Evolutionary conservation across 345 rosid genomes (phyloP), one percentile per base, ranked within the genome.

Genomic region (Pelargonium nanum): DNA sequence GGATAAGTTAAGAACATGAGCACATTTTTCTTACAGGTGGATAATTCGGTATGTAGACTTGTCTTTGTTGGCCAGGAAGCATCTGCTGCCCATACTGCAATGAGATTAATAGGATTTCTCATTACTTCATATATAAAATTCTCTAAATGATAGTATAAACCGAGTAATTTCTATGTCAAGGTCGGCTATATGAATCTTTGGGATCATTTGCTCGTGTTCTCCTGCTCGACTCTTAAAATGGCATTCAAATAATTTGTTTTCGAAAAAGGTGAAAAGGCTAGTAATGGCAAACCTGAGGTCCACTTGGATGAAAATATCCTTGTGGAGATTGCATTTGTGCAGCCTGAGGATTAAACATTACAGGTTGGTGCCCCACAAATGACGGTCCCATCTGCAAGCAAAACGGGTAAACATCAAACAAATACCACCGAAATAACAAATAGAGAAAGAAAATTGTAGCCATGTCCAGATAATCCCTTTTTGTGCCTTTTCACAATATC

Each of bases 301-400:
- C 95, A 67, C 70, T 75, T 55, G 89, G 91, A 60, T 81, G 95
- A 64, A 80, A 80, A 81, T 85, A 92, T 26, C 85, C 68, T 69
- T 76, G 89, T 13, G 81, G 78, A 32, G 84, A 53, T 45, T 80
- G 89, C 77, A 78, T 32, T 40, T 84, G 79, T 57, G 86, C 72
- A 62, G 67, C 75, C 74, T 72, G 90, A 6, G 79, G 75, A 70
- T 75, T 84, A 71, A 72, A 85, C 56, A 89, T 68, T 58, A 87
- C 78, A 55, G 83, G 91, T 68, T 80, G 93, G 57, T 83, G 97
- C n/a, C 85, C 85, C 62, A 75, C 63, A 56, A 77, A 85, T 26
- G 79, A 65, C 21, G 83, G 83, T 64, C 84, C 86, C 20, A 85
- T 68, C 98, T 82, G 81, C 83, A 70, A 65, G 65, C 60, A 22